Conservation (phyloP, 352 stramenopile species). For the Phytophthora tubulina region DNA sequence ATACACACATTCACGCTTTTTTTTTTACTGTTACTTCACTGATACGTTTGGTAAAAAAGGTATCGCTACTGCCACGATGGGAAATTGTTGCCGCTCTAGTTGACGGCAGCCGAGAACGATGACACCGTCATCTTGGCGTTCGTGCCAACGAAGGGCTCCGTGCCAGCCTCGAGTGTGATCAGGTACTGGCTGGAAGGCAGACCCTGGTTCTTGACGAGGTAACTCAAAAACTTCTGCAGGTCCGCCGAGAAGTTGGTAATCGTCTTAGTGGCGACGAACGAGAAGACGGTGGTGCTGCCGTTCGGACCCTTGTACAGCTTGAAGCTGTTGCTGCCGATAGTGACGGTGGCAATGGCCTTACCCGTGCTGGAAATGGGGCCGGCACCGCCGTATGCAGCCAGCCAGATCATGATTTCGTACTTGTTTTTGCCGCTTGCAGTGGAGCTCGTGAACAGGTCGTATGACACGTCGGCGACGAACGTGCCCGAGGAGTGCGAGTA, state of each 20-base stretch:
- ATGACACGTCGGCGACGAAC: conserved; percentile 44
- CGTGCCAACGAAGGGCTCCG: conserved; percentile 39
- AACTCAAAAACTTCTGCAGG: conserved; percentile 38
- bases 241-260: conserved; percentile 42
- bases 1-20: background rate
- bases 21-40: conserved; percentile 12
- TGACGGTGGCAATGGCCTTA: conserved; percentile 34
- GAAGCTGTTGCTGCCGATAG: conserved; percentile 33
- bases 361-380: conserved; percentile 45
- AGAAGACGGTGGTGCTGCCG: conserved; percentile 43
- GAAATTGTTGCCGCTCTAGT: conserved; percentile 9
- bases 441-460: conserved; percentile 49
- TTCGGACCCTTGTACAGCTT: conserved; percentile 45
- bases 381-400: conserved; percentile 40
- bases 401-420: conserved; percentile 57
- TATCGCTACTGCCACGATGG: conserved; percentile 14
- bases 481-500: conserved; percentile 40
- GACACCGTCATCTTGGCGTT: conserved; percentile 47
- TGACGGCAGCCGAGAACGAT: conserved; percentile 38
- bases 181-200: conserved; percentile 44
- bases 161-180: conserved; percentile 40
- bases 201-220: conserved; percentile 36
- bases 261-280: conserved; percentile 41
- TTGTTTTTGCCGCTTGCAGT: conserved; percentile 35
- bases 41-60: conserved; percentile 2